phyloP scores from a whole-genome alignment of 306 rosid genomes.

The Malus asiatica region DNA sequence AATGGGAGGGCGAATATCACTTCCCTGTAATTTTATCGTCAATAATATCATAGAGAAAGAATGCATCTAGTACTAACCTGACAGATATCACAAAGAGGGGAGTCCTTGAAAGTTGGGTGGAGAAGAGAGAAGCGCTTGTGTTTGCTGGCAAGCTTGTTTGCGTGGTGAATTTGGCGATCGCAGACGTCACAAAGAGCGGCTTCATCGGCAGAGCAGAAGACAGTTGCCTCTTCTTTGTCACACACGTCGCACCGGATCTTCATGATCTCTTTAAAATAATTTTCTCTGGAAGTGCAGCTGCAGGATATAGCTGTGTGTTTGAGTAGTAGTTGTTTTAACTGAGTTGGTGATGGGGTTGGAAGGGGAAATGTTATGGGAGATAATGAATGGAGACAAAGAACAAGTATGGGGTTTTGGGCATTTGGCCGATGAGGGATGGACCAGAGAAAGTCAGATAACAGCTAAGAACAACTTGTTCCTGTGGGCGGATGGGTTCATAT shows the following conservation, averaged over 20 bases:
- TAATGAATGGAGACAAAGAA: conserved; percentile 24
- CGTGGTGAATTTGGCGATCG: conserved; percentile 66
- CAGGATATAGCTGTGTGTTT: background rate
- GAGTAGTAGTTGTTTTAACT: background rate
- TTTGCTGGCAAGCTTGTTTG: conserved; percentile 70
- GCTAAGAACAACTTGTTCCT: conserved; percentile 16
- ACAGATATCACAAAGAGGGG: conserved; percentile 79
- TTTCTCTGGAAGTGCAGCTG: background rate
- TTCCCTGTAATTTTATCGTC: too few species aligned
- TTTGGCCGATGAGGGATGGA: conserved; percentile 22
- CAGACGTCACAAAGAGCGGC: conserved; percentile 77
- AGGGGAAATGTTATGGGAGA: background rate
- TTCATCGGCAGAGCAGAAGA: conserved; percentile 85
- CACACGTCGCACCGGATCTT: conserved; percentile 87
- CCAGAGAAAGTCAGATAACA: conserved; percentile 21
- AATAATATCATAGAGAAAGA: background rate
- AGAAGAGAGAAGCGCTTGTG: conserved; percentile 62
- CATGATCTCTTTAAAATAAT: conserved; percentile 25
- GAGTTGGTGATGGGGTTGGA: background rate
- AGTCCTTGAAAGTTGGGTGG: conserved; percentile 34
- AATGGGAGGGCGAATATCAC: too few species aligned
- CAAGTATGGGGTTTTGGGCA: conserved; percentile 47
- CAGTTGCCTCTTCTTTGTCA: conserved; percentile 46
- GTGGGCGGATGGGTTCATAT: too few species aligned
- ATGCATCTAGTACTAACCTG: conserved; percentile 22